Percentiles rank a stretch among this genome's conserved stretches.
Evolutionary conservation across 179 eudicot genomes (phyloP).

Genomic region (Corrigiola litoralis): DNA sequence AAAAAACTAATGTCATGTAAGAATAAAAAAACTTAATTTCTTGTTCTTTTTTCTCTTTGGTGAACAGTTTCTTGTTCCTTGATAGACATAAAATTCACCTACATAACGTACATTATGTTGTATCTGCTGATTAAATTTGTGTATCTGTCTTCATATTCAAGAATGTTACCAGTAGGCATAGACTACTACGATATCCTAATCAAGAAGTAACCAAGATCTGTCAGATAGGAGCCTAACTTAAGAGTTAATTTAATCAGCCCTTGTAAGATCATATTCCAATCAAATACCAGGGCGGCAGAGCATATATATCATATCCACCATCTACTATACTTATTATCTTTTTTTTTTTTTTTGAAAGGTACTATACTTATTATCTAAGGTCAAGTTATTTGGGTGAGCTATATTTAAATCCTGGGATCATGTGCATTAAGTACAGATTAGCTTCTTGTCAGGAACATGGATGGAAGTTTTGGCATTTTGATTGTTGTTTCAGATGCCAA

Average conservation of each 20-base stretch:
- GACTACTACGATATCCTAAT: neutral
- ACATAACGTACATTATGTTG: too few relatives aligned
- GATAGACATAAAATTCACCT: too few relatives aligned
- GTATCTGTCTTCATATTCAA: too few relatives aligned
- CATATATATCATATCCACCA: neutral
- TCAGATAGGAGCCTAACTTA: neutral
- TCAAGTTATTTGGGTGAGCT: neutral
- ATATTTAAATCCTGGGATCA: constrained; percentile 26
- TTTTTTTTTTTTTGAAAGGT: too few relatives aligned
- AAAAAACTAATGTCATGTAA: too few relatives aligned
- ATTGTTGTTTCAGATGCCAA: constrained; percentile 28
- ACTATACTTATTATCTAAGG: too few relatives aligned
- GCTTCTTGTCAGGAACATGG: constrained; percentile 16
- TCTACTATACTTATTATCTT: too few relatives aligned
- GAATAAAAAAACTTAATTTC: too few relatives aligned
- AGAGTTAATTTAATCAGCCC: neutral
- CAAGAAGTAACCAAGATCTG: neutral
- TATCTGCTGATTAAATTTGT: too few relatives aligned
- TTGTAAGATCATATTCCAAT: neutral
- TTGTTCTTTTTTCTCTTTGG: too few relatives aligned
- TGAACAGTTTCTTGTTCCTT: too few relatives aligned
- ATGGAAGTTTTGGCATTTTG: constrained; percentile 21
- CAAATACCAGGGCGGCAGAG: constrained; percentile 2
- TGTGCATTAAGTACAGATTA: constrained; percentile 22
- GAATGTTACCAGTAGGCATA: too few relatives aligned